phyloP scores from a whole-genome alignment of 2,329 filamentous ascomycete genomes.

The Colletotrichum navitas region DNA sequence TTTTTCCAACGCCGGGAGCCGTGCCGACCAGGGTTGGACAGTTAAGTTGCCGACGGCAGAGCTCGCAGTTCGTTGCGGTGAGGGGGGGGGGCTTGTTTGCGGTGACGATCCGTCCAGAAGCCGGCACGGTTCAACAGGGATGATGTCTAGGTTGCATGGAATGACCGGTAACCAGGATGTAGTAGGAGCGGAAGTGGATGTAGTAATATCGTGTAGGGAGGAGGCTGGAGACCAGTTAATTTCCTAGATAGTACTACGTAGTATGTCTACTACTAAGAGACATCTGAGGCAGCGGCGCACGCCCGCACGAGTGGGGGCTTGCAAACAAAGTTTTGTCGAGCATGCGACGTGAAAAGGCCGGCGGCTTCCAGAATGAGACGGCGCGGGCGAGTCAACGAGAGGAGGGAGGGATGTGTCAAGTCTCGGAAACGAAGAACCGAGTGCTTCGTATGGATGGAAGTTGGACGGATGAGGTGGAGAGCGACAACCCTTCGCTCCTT shows the following conservation, averaged over 20 bases:
- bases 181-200: conserved; percentile 17
- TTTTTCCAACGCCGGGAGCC: conserved; percentile 28
- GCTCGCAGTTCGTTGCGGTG: conserved; percentile 6
- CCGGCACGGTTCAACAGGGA: conserved; percentile 25
- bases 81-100: not conserved
- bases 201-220: not conserved
- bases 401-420: conserved; percentile 30
- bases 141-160: conserved; percentile 19
- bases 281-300: conserved; percentile 32
- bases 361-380: conserved; percentile 15
- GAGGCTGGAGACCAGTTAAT: not conserved
- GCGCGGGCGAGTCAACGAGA: not conserved
- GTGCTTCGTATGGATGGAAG: conserved; percentile 1
- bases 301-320: conserved; percentile 31
- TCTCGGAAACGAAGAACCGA: conserved; percentile 36
- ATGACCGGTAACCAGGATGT: conserved; percentile 7
- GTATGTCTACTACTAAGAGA: not conserved
- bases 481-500: conserved; percentile 8
- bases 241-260: too few species aligned
- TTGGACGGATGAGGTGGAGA: conserved; percentile 28
- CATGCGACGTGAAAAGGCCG: not conserved
- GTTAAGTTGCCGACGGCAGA: conserved; percentile 18
- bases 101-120: conserved; percentile 32
- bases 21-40: conserved; percentile 32
- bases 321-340: conserved; percentile 28